phyloP scores from a whole-genome alignment of 2,329 filamentous ascomycete genomes.

The Fusarium annulatum region DNA sequence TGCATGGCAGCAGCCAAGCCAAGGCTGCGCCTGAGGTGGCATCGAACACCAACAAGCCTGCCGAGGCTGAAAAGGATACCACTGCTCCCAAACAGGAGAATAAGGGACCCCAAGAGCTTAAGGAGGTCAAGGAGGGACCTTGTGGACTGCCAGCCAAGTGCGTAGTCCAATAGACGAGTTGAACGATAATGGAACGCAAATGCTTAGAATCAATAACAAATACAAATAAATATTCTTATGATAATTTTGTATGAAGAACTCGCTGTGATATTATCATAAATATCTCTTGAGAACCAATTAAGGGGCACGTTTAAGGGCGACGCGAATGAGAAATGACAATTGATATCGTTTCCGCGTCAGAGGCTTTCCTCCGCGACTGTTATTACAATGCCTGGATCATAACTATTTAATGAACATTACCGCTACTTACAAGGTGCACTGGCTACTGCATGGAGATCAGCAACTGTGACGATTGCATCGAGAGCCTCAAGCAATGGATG shows the following conservation, averaged over 20 bases:
- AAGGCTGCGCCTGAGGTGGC: slow-evolving; percentile 44
- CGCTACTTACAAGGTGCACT: not conserved
- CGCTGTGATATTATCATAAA: not conserved
- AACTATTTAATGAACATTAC: not conserved
- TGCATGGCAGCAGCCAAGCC: slow-evolving; percentile 70
- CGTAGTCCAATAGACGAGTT: slow-evolving; percentile 65
- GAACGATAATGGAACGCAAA: slow-evolving; percentile 30
- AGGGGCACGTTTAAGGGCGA: not conserved
- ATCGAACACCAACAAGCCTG: slow-evolving; percentile 39
- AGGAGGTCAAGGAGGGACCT: slow-evolving; percentile 70
- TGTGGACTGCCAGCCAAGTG: slow-evolving; percentile 85
- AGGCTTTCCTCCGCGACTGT: not conserved
- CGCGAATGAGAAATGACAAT: not conserved
- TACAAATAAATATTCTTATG: slow-evolving; percentile 12
- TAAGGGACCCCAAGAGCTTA: slow-evolving; percentile 47
- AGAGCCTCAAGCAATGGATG: no score
- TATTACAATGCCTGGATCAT: not conserved
- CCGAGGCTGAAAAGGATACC: slow-evolving; percentile 24
- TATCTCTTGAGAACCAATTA: not conserved
- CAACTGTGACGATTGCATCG: no score
- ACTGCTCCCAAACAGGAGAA: slow-evolving; percentile 34
- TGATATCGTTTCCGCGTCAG: no score
- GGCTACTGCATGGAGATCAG: no score
- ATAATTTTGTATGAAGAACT: not conserved
- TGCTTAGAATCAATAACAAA: slow-evolving; percentile 28